Base-by-base conservation (phyloP, 257 asterid species). In the Knoxia roxburghii region DNA sequence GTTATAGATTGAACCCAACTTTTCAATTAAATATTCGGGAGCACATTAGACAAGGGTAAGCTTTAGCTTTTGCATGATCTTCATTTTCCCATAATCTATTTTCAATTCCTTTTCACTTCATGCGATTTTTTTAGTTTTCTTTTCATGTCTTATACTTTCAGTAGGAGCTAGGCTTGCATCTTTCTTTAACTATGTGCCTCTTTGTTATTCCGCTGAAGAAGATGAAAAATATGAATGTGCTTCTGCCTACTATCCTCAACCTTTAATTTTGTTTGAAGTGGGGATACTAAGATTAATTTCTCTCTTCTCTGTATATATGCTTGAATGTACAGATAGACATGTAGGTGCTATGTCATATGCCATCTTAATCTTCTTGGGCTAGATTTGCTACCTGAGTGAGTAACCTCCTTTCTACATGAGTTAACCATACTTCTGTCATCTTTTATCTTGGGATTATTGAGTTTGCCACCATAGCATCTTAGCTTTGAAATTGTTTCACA, bases 1-100 rank as follows among this genome's bases (percentile, higher is more conserved):
- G 86, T 17, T 90, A 88, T 75, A 70, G 82, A 62, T 66, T 94
- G 68, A 87, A 87, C 64, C 83, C 83, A 51, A 87, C 88, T 29
- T 94, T 94, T 81, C 97, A 90, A 75, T 73, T 68, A 41, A 90
- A 94, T 81, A 92, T 90, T 72, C 99, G 78, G 85, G 85, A 85
- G 77, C 96, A 82, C 74, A 81, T 94, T 65, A 78, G 86, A 72
- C 87, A 84, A 27, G 99, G 99, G 98, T 93, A 75, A 72, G 87
- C 67, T 54, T 24, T 54, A 61, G 75, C 67, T 64, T 60, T 30
- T 66, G 40, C 56, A 49, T 49, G 10, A 11, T 64, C 56, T 29
- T 68, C 20, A 48, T 63, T 41, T 29, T 41, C 45, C 33, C 9
- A 33, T 55, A 12, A 26, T 57, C 26, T 15, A 21, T 30, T 18